phyloP scores from a whole-genome alignment of 352 stramenopile species.

The Paralagenidium karlingii region DNA sequence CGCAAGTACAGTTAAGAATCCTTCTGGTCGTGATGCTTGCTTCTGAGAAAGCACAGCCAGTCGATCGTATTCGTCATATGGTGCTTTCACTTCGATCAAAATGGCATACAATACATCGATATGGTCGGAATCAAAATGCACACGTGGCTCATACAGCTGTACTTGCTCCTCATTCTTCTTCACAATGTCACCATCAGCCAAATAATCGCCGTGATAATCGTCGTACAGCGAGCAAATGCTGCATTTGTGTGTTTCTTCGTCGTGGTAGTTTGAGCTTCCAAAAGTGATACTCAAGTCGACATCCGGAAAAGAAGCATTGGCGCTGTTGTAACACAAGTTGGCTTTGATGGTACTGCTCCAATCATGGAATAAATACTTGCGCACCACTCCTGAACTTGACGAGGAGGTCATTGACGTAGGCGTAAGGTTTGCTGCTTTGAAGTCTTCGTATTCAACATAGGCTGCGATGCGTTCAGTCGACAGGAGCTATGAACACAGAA shows the following conservation, averaged over 20 bases:
- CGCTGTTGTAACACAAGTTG: conserved; percentile 37
- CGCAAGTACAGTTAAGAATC: conserved; percentile 71
- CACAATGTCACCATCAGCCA: conserved; percentile 5
- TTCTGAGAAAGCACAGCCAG: conserved; percentile 52
- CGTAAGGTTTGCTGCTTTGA: no score
- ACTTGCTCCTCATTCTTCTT: conserved; percentile 4
- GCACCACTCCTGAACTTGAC: neutral
- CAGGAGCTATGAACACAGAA: conserved; percentile 26
- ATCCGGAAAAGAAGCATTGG: conserved; percentile 66
- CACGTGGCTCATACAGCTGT: conserved; percentile 20
- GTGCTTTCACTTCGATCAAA: conserved; percentile 75
- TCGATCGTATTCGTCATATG: conserved; percentile 77
- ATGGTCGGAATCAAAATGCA: conserved; percentile 66
- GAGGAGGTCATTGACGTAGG: no score
- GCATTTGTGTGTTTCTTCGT: no score
- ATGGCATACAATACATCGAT: conserved; percentile 81
- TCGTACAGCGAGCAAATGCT: no score
- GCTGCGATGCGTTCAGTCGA: conserved; percentile 44
- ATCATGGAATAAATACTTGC: conserved; percentile 78
- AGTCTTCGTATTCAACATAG: conserved; percentile 52
- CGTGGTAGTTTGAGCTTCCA: no score
- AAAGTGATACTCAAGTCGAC: conserved; percentile 66
- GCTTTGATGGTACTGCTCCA: conserved; percentile 75
- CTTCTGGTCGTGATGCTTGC: conserved; percentile 62
- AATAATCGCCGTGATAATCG: no score